These are phyloP conservation scores for Helicostylum pulchrum DNA, from an alignment of 192 early-diverging fungal species.

Conservation along the genomic window DNA sequence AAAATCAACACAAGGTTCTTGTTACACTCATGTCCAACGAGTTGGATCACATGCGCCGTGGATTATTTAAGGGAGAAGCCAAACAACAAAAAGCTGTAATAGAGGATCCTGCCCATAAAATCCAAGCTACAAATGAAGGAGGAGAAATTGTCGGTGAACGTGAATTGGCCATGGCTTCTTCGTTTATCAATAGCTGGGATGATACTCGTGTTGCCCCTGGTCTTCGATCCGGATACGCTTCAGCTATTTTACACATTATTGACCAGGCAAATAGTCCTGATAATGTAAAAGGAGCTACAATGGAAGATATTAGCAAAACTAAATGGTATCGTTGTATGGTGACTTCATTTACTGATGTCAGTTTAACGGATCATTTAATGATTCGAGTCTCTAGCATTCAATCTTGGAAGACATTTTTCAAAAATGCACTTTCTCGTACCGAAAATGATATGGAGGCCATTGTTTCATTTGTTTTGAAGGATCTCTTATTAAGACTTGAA, in stretches of 20 bases:
- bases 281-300: conserved; percentile 9
- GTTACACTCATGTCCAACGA: conserved; percentile 49
- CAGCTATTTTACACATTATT: conserved; percentile 29
- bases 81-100: neutral
- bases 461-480: conserved; percentile 8
- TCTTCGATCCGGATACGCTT: conserved; percentile 46
- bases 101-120: neutral
- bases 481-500: conserved; percentile 22
- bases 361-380: conserved; percentile 51
- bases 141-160: neutral
- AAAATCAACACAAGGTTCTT: conserved; percentile 36
- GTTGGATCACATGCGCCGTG: conserved; percentile 48
- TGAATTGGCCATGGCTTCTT: conserved; percentile 4
- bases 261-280: neutral
- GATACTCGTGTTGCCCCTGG: conserved; percentile 48
- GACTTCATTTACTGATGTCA: conserved; percentile 47
- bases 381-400: conserved; percentile 39
- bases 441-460: conserved; percentile 9
- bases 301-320: conserved; percentile 11
- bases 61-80: conserved; percentile 45
- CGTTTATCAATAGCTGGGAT: conserved; percentile 46
- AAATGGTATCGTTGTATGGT: conserved; percentile 46
- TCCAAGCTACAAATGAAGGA: neutral
- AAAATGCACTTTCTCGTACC: conserved; percentile 13
- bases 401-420: conserved; percentile 49